A percentile compares a stretch with the other conserved stretches of the same genome.
Evolutionary conservation across 2,329 filamentous ascomycete species (phyloP).

Genomic region (Penicillium aurantiogriseum): DNA sequence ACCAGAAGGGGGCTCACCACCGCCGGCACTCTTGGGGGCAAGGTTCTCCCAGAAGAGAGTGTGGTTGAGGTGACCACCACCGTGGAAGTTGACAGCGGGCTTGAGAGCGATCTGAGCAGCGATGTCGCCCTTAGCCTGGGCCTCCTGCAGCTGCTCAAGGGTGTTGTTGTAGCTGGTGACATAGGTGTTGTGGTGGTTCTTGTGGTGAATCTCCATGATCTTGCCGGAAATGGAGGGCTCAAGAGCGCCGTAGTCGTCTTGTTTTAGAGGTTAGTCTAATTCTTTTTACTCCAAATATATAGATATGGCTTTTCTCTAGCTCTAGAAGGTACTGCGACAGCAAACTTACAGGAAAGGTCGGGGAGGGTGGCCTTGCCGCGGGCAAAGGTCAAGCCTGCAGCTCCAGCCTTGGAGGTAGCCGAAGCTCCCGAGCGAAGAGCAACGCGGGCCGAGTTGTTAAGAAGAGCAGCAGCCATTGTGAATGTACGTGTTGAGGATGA

Average conservation of each 20-base stretch:
- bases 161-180: constrained; percentile 85
- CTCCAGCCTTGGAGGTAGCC: constrained; percentile 54
- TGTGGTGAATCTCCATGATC: constrained; percentile 96
- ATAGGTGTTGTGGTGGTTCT: constrained; percentile 92
- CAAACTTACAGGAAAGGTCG: constrained; percentile 71
- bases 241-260: constrained; percentile 95
- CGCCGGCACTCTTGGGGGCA: constrained; percentile 60
- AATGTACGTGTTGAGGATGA: constrained; percentile 4
- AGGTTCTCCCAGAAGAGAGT: constrained; percentile 67
- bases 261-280: constrained; percentile 4
- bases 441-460: constrained; percentile 70
- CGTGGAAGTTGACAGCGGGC: constrained; percentile 64
- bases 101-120: constrained; percentile 58
- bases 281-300: neutral
- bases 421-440: constrained; percentile 66
- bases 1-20: constrained; percentile 62
- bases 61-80: constrained; percentile 64
- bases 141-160: constrained; percentile 66
- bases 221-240: constrained; percentile 79
- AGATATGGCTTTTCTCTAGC: neutral
- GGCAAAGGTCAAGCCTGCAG: constrained; percentile 72
- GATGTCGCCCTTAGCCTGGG: constrained; percentile 55
- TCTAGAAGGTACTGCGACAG: neutral
- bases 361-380: constrained; percentile 91
- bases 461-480: constrained; percentile 71